Conservation (phyloP, 495 filamentous ascomycete genomes). For the Neurospora tetraspora region DNA sequence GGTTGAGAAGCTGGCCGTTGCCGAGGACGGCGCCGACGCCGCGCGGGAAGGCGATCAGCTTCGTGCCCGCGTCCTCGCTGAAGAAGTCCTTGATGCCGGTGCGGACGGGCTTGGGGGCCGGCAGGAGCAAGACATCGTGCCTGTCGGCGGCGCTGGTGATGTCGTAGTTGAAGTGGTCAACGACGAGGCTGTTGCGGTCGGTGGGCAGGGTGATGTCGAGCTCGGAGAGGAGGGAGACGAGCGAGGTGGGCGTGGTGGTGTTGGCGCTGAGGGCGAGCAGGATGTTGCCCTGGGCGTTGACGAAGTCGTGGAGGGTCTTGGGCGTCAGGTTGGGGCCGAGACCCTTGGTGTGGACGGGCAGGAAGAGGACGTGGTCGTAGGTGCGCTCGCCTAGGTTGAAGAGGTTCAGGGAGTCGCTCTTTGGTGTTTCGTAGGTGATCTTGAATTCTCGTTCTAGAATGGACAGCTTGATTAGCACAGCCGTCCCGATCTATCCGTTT, state of each 20-base stretch:
- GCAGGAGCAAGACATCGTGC: conserved; percentile 81
- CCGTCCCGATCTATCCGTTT: background rate
- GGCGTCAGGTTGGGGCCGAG: conserved; percentile 82
- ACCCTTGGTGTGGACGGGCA: conserved; percentile 82
- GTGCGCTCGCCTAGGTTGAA: conserved; percentile 79
- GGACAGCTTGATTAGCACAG: conserved; percentile 12
- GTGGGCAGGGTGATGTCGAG: conserved; percentile 81
- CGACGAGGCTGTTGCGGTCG: conserved; percentile 70
- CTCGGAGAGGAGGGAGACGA: conserved; percentile 80
- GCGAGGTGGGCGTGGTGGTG: conserved; percentile 58
- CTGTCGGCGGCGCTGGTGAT: conserved; percentile 60
- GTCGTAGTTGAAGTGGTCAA: conserved; percentile 96
- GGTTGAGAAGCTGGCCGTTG: conserved; percentile 60
- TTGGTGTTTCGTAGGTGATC: conserved; percentile 72
- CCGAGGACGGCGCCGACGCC: conserved; percentile 75
- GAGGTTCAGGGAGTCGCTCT: conserved; percentile 68
- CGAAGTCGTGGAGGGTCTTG: conserved; percentile 78
- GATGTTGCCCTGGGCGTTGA: conserved; percentile 86
- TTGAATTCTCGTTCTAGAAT: conserved; percentile 69
- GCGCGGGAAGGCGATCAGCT: conserved; percentile 66
- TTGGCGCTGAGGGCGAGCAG: conserved; percentile 76
- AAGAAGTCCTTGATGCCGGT: conserved; percentile 73
- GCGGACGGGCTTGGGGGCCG: conserved; percentile 49
- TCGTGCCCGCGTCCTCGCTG: conserved; percentile 42
- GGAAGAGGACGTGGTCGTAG: conserved; percentile 83